Conservation (phyloP, 139 green algal species). For the Tetradesmus lagerheimii region DNA sequence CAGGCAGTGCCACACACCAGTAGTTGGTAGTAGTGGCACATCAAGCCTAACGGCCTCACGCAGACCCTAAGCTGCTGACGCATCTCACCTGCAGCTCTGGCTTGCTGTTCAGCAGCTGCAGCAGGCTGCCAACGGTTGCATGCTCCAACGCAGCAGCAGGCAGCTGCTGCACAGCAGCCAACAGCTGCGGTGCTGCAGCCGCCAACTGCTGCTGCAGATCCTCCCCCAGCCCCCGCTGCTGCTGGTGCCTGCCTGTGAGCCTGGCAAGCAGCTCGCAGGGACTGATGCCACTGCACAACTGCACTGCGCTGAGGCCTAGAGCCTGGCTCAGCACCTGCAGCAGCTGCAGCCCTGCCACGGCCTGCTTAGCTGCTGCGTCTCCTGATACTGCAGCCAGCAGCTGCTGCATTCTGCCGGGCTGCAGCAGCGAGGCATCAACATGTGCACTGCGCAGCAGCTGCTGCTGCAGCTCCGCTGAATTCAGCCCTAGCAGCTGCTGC, state of each 20-base stretch:
- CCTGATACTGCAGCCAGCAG: not conserved
- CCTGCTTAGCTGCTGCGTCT: not conserved
- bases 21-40: not conserved
- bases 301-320: slow-evolving; percentile 6
- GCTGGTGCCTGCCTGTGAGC: not conserved
- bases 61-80: not conserved
- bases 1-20: not conserved
- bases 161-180: slow-evolving; percentile 8
- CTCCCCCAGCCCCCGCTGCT: not conserved
- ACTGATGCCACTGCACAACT: not conserved
- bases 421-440: not conserved
- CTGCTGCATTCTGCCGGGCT: not conserved
- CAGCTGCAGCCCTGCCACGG: slow-evolving; percentile 25
- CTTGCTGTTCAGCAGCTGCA: slow-evolving; percentile 41
- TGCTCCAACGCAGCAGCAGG: not conserved
- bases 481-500: slow-evolving; percentile 17
- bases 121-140: not conserved
- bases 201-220: slow-evolving; percentile 4
- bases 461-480: not conserved
- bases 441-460: not conserved
- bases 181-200: slow-evolving; percentile 13
- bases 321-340: slow-evolving; percentile 16
- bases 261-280: not conserved
- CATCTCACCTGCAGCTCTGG: slow-evolving; percentile 14
- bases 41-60: too few species aligned